Percentiles rank a stretch among this genome's conserved stretches.
phyloP scores from a whole-genome alignment of 2,329 filamentous ascomycete species.

The Ascochyta clinopodiicola region DNA sequence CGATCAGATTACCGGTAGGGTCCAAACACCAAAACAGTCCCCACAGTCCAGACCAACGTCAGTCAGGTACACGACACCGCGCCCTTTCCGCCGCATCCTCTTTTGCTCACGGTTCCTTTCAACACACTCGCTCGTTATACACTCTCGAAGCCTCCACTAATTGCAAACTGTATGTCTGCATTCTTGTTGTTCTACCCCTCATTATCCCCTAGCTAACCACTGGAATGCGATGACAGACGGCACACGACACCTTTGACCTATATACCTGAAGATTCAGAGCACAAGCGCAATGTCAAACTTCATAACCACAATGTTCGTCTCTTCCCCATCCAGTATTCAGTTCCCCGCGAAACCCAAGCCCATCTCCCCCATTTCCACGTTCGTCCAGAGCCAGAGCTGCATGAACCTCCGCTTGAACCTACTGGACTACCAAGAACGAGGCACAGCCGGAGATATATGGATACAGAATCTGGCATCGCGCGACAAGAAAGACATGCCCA shows the following conservation, averaged over 20 bases:
- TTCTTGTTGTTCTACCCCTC: conserved; percentile 25
- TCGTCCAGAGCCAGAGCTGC: conserved; percentile 53
- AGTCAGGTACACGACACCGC: conserved; percentile 10
- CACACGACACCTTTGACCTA: conserved; percentile 23
- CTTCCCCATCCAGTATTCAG: conserved; percentile 38
- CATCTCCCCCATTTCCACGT: conserved; percentile 53
- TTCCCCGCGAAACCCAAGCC: conserved; percentile 43
- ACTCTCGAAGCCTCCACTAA: background rate
- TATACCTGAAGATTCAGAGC: conserved; percentile 27
- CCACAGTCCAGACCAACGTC: conserved; percentile 12
- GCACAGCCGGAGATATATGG: conserved; percentile 18
- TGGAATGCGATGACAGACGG: conserved; percentile 38
- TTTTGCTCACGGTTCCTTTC: background rate
- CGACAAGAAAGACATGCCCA: conserved; percentile 17
- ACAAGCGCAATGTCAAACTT: conserved; percentile 70
- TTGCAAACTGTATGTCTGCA: conserved; percentile 15
- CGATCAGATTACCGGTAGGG: conserved; percentile 12
- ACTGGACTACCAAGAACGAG: conserved; percentile 21
- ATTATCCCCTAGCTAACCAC: conserved; percentile 41
- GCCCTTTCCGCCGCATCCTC: conserved; percentile 3
- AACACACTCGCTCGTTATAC: background rate
- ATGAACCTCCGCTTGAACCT: conserved; percentile 31
- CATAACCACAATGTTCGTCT: conserved; percentile 80
- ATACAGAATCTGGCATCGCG: conserved; percentile 2
- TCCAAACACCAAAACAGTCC: conserved; percentile 20